Conservation (phyloP, 2,329 filamentous ascomycete genomes). For the Biscogniauxia sp. region DNA sequence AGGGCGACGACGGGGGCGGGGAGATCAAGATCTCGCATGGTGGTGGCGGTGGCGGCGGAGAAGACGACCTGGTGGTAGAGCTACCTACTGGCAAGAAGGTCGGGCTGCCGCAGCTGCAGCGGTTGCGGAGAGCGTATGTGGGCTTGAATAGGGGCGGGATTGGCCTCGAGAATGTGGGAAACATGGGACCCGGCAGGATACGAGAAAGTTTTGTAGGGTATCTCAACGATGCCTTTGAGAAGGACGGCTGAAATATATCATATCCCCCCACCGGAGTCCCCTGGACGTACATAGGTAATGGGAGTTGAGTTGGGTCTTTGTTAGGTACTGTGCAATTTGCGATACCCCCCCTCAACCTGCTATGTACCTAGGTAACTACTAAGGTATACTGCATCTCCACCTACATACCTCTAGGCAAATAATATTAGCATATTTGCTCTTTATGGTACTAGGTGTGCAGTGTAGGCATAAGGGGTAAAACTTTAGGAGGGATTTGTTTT, state of each 20-base stretch:
- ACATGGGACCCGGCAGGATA: constrained; percentile 53
- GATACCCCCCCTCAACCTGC: not conserved
- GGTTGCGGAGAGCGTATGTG: constrained; percentile 75
- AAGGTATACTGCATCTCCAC: no score
- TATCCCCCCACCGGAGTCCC: not conserved
- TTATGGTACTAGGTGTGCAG: no score
- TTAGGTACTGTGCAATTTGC: not conserved
- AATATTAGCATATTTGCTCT: no score
- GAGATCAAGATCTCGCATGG: constrained; percentile 50
- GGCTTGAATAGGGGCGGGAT: constrained; percentile 71
- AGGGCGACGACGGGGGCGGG: constrained; percentile 63
- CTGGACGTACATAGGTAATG: no score
- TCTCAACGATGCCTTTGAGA: constrained; percentile 63
- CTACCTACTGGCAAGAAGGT: constrained; percentile 63
- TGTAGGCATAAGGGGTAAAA: no score
- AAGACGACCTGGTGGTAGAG: constrained; percentile 56
- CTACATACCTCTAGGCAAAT: no score
- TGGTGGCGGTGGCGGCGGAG: constrained; percentile 29
- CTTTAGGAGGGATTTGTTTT: no score
- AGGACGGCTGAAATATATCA: constrained; percentile 49
- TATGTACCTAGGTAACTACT: no score
- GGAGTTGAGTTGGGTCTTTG: not conserved
- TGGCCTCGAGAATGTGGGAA: constrained; percentile 53
- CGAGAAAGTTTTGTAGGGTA: constrained; percentile 65
- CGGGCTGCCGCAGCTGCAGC: constrained; percentile 72